Evolutionary conservation across 495 filamentous ascomycete genomes (phyloP).

Genomic region (Tricharina praecox): DNA sequence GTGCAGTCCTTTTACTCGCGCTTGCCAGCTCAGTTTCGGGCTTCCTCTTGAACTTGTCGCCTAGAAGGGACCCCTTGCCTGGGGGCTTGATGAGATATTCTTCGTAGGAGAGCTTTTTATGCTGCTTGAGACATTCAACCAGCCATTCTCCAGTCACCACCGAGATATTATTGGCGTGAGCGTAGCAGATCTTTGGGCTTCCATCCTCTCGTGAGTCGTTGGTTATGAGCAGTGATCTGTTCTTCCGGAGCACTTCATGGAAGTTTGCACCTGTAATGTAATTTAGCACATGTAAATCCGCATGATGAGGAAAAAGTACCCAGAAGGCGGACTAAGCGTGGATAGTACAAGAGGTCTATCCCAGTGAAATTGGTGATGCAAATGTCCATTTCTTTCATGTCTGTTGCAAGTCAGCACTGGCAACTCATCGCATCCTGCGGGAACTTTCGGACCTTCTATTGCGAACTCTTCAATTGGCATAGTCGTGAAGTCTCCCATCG

Average conservation of each 20-base stretch:
- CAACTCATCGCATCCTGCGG: conserved; percentile 12
- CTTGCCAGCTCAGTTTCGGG: not conserved
- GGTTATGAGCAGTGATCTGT: conserved; percentile 18
- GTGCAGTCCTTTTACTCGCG: not conserved
- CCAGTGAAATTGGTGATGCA: conserved; percentile 68
- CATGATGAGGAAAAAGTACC: conserved; percentile 31
- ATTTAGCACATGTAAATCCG: conserved; percentile 4
- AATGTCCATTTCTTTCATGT: conserved; percentile 49
- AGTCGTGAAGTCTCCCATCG: conserved; percentile 49
- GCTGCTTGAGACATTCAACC: conserved; percentile 52
- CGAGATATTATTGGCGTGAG: conserved; percentile 54
- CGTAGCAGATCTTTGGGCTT: conserved; percentile 61
- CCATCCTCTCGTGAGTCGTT: conserved; percentile 34
- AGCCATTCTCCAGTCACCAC: conserved; percentile 69
- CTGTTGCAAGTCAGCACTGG: conserved; percentile 21
- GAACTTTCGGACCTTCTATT: conserved; percentile 37
- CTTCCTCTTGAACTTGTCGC: conserved; percentile 3
- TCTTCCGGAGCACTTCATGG: conserved; percentile 14
- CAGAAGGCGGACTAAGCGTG: conserved; percentile 54
- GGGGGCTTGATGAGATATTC: conserved; percentile 19
- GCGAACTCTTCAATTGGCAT: conserved; percentile 55
- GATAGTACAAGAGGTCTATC: conserved; percentile 71
- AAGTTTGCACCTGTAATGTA: conserved; percentile 19
- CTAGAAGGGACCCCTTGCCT: not conserved
- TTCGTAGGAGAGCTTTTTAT: conserved; percentile 36